Percentiles rank a stretch among this genome's conserved stretches.
Conservation (phyloP, 2,329 filamentous ascomycete genomes). For the Fusarium chaquense region DNA sequence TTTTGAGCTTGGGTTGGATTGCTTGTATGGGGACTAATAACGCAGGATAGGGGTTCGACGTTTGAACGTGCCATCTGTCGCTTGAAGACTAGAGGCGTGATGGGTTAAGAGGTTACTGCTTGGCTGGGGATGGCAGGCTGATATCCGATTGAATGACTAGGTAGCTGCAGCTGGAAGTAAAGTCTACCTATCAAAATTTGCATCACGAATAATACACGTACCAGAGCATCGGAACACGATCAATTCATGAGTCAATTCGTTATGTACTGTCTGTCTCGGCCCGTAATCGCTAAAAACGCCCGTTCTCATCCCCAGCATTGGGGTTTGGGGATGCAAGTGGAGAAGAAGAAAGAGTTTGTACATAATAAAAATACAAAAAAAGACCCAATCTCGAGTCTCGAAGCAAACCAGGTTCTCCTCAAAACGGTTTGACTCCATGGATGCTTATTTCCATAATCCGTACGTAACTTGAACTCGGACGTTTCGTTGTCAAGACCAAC, state of each 20-base stretch:
- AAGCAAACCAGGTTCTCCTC: constrained; percentile 35
- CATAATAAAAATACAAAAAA: constrained; percentile 27
- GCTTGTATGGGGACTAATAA: background rate
- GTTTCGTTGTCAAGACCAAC: no score
- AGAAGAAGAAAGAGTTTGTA: constrained; percentile 21
- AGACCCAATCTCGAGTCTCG: constrained; percentile 1
- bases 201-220: background rate
- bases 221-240: background rate
- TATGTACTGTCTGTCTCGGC: background rate
- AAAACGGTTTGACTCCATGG: constrained; percentile 17
- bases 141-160: constrained; percentile 11
- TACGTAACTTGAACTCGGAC: constrained; percentile 27
- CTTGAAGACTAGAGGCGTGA: background rate
- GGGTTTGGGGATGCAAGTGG: constrained; percentile 12
- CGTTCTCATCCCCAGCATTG: background rate
- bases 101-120: background rate
- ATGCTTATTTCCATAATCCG: constrained; percentile 36
- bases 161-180: background rate
- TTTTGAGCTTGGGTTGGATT: background rate
- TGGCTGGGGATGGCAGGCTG: background rate
- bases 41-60: background rate
- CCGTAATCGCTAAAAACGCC: constrained; percentile 12
- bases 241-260: constrained; percentile 12
- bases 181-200: background rate
- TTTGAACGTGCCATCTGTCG: constrained; percentile 1